Evolutionary conservation across 257 asterid genomes (phyloP), one percentile per base, ranked within the genome.

Genomic region (Penstemon newberryi): DNA sequence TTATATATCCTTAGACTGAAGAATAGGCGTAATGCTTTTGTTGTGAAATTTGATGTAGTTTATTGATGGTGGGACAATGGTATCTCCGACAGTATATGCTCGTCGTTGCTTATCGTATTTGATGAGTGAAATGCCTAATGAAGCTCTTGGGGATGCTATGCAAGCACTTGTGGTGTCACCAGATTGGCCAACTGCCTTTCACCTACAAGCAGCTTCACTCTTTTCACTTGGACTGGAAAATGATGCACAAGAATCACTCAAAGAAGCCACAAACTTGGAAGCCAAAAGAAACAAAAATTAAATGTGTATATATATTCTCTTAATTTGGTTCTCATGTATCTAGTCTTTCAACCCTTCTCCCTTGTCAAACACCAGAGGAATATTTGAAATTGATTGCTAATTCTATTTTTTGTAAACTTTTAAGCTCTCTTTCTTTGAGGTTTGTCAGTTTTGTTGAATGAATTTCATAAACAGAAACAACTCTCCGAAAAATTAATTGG

Each of bases 31-130:
- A 4, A 61, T 5, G 41, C 59, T 25, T 51, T 13, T 33, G 39
- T 38, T 25, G 33, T 25, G 33, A 25, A 25, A 25, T 25, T 39
- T 63, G 18, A 6, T 76, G 66, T 41, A 90, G 98, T 92, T 92
- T 75, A 80, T 90, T 54, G 96, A 92, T 70, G 95, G 97, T 5
- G 97, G 96, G 64, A 86, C 95, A 8, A 88, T 92, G 96, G 82
- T 86, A 12, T 90, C 96, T 6, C 96, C 98, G 0, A 92, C 98
- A 0, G 93, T 90, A 0, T 86, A 74, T 25, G 89, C 89, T 15
- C 79, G 98, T 36, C 87, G 98, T 12, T 85, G 96, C 81, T 74
- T 93, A 45, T 84, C 90, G 36, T 88, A 85, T 70, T 71, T 93
- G 80, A 86, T 93, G 94, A 73, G 75, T 62, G 99, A 88, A 45